These are phyloP conservation scores for Aspergillus ochraceoroseus DNA, from an alignment of 2,329 filamentous ascomycete species.

Conservation along the genomic window DNA sequence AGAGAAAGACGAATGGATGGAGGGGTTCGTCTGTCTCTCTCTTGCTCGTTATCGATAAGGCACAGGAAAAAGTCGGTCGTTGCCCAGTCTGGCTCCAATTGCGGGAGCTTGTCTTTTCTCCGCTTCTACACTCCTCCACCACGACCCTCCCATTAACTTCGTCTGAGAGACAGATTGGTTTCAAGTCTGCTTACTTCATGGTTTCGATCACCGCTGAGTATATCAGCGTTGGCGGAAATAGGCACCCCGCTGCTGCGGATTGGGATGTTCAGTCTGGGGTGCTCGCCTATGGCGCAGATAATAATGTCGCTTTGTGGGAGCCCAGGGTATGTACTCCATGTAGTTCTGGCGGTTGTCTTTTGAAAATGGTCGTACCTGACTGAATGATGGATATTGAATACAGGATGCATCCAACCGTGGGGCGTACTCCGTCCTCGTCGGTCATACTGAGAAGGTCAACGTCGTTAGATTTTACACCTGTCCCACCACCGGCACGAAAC, in stretches of 20 bases:
- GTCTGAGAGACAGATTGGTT: too few species aligned
- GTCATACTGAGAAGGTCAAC: conserved; percentile 76
- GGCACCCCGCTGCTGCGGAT: conserved; percentile 83
- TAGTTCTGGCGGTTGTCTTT: background rate
- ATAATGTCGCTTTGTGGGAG: conserved; percentile 83
- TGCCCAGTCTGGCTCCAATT: background rate
- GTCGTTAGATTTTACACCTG: conserved; percentile 70
- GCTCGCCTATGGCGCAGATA: conserved; percentile 83
- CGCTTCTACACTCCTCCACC: background rate
- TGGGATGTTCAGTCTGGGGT: conserved; percentile 68
- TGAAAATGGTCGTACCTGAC: background rate
- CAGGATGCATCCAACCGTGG: conserved; percentile 51
- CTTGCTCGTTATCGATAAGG: conserved; percentile 13
- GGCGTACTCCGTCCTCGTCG: conserved; percentile 62
- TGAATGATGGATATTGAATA: conserved; percentile 11
- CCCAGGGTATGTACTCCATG: conserved; percentile 56
- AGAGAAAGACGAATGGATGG: conserved; percentile 7
- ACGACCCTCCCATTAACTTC: background rate
- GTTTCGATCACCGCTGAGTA: conserved; percentile 45
- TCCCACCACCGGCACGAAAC: conserved; percentile 45
- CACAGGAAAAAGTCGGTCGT: conserved; percentile 11
- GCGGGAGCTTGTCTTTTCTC: background rate
- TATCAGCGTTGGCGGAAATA: conserved; percentile 78
- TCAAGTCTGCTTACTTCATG: conserved; percentile 29
- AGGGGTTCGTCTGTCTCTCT: conserved; percentile 16